Conservation (phyloP, 2,329 filamentous ascomycete genomes). For the Atkinsonella hypoxylon region DNA sequence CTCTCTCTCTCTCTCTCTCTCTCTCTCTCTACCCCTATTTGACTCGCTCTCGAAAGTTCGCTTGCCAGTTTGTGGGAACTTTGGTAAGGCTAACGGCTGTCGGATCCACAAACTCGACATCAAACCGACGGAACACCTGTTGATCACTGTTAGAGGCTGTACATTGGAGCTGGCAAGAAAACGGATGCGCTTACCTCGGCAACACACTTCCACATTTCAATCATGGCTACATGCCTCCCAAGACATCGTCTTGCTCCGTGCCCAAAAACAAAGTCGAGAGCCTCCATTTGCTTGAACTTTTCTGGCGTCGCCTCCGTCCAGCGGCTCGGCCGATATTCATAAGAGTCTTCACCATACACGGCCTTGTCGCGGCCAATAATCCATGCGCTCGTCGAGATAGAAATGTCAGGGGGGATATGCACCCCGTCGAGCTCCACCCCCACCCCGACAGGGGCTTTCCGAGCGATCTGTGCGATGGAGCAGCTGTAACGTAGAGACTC, state of each 20-base stretch:
- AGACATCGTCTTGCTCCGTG: not conserved
- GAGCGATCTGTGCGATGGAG: not conserved
- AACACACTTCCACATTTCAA: not conserved
- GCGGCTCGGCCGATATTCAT: not conserved
- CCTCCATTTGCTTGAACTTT: not conserved
- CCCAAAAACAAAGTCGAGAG: not conserved
- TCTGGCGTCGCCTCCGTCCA: not conserved
- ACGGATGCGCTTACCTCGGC: not conserved
- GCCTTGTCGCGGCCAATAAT: not conserved
- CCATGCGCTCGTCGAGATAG: not conserved
- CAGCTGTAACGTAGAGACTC: not conserved
- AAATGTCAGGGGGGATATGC: not conserved
- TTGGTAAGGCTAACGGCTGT: not conserved
- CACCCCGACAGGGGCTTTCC: not conserved
- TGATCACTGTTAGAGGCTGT: not conserved
- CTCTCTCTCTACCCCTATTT: no score
- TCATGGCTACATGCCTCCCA: not conserved
- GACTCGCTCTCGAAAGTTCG: not conserved
- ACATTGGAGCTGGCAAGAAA: not conserved
- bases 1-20: no score
- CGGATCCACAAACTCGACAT: not conserved
- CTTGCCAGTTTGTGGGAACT: not conserved
- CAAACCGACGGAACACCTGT: not conserved
- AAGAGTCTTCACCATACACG: not conserved
- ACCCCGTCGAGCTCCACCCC: not conserved